Base-by-base conservation (phyloP, 768 basidiomycete genomes). In the Mycena indigotica region DNA sequence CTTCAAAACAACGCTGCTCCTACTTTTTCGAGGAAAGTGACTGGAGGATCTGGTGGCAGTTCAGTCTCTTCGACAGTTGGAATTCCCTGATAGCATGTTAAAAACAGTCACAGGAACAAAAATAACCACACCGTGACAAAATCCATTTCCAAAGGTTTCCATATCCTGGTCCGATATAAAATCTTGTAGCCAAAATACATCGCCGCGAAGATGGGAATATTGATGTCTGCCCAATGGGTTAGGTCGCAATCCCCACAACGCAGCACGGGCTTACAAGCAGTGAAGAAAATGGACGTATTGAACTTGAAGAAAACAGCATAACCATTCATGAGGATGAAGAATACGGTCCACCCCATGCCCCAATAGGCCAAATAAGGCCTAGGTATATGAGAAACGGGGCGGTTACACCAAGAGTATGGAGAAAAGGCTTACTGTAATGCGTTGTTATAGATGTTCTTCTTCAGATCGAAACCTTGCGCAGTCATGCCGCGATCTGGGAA, bases 11-110 rank as follows among this genome's bases (percentile, higher is more conserved):
- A 0, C 4, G 76, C 44, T 2, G 72, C 71, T 51, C 75, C 79
- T 53, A 88, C 77, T 60, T 80, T 81, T 58, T 82, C 80, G 52
- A 68, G 55, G 38, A 86, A 64, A 19, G 80, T 84, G 49, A 61
- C 75, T 2, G 87, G 86, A 4, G 77, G 78, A 0, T 70, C 70
- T 60, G 80, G 76, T 0, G 82, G 82, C 4, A 66, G 48, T 62
- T 87, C 89, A 0, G 89, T 90, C 71, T 90, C 87, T 70, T 88
- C 86, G 28, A 84, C 48, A 0, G 82, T 80, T 2, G 89, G 89
- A 55, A 90, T 86, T 53, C 87, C 82, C 84, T 87, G 13, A 44
- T 6, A 21, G 13, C 13, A 21, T 5, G 41, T 44, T 5, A 44
- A 21, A 8, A 44, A 51, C 17, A 24, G 29, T 28, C 28, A 25